A percentile compares a stretch with the other conserved stretches of the same genome.
These are phyloP conservation scores for Dispira parvispora DNA, from an alignment of 192 early-diverging fungal species.

Conservation along the genomic window DNA sequence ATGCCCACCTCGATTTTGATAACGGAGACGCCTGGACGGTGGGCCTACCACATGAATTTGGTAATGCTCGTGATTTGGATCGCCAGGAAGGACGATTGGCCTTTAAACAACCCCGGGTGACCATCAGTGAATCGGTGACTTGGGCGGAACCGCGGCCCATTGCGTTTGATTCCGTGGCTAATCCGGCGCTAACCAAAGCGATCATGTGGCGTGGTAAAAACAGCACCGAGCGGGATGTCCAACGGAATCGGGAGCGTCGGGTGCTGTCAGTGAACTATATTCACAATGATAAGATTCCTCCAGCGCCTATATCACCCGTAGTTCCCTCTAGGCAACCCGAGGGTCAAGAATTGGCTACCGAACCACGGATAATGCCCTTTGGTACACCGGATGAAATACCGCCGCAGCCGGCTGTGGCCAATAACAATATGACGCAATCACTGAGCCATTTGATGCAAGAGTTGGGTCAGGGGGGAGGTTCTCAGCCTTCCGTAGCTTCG, in stretches of 20 bases:
- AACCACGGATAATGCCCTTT: not conserved
- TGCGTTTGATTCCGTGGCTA: not conserved
- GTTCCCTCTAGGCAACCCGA: not conserved
- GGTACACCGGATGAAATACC: not conserved
- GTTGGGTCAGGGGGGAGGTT: not conserved
- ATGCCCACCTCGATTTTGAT: not conserved
- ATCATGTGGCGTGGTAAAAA: not conserved
- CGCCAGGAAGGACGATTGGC: conserved; percentile 5
- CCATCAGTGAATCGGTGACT: not conserved
- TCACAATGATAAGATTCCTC: not conserved
- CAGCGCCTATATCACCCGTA: not conserved
- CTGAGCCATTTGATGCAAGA: conserved; percentile 4
- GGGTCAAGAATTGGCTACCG: not conserved
- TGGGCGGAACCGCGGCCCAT: not conserved
- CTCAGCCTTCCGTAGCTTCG: not conserved
- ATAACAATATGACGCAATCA: not conserved
- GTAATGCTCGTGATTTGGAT: conserved; percentile 10
- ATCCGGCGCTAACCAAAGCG: too few species aligned
- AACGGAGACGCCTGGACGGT: not conserved
- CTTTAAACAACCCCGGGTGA: not conserved
- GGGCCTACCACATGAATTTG: conserved; percentile 8
- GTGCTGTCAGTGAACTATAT: conserved; percentile 4
- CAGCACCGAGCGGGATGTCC: not conserved
- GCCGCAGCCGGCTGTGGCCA: not conserved
- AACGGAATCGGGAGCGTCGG: not conserved